Base-by-base conservation (phyloP, 805 yeast genomes). In the Ogataea methylovora region DNA sequence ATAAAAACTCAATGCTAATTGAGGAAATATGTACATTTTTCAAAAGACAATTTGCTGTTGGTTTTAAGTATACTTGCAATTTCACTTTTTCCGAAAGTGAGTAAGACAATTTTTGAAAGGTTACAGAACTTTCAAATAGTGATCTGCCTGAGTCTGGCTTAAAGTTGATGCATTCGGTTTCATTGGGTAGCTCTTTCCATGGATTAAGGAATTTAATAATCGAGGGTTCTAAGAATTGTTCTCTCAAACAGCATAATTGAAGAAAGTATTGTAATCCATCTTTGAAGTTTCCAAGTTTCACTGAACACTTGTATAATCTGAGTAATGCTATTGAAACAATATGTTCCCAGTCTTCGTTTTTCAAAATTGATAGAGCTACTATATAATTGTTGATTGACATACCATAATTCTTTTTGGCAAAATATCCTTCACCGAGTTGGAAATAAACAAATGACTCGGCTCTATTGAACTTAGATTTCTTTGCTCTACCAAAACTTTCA, bases 351-450 rank as follows among this genome's bases (percentile, higher is more conserved):
- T 48, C 42, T 27, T 65, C 76, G 22, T 54, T 53, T 33, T 60
- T 56, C 38, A 68, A 56, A 2, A 51, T 42, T 1, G 60, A 55
- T 4, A 61, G 41, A 0, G 73, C 55, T 2, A 58, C 57, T 28
- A 66, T 60, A 42, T 52, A 70, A 36, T 61, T 56, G 35, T 63
- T 62, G 19, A 63, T 48, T 0, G 79, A 67, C 49, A 58, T 57
- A 8, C 61, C 63, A 42, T 45, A 69, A 29, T 67, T 56, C 7
- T 44, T 29, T 22, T 34, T 25, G 1, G 35, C 29, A 36, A 47
- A 63, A 40, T 64, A 60, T 35, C 63, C 69, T 30, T 76, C 76
- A 1, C 71, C 86, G 8, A 78, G 49, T 41, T 69, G 64, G 54
- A 65, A 72, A 43, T 65, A 61, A 11, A 71, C 51, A 44, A 60